phyloP scores from a whole-genome alignment of 2,329 filamentous ascomycete species.

The Paecilomyces niveus region DNA sequence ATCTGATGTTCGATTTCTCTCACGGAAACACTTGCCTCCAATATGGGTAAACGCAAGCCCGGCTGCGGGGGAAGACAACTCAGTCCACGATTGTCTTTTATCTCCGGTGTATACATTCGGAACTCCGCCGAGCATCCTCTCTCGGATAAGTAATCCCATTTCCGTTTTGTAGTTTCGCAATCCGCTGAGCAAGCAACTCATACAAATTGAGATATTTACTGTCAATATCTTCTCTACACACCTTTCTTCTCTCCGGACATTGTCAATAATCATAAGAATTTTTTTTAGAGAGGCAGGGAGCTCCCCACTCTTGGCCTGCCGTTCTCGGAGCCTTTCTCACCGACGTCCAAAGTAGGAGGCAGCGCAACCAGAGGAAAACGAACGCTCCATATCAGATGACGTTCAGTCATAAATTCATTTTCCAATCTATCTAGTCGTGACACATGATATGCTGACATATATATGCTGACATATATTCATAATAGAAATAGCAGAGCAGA shows the following conservation, averaged over 20 bases:
- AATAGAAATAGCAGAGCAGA: not conserved
- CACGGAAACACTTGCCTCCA: not conserved
- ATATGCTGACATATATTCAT: not conserved
- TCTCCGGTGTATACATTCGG: not conserved
- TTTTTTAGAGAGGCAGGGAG: not conserved
- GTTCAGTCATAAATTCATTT: not conserved
- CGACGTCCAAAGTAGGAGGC: not conserved
- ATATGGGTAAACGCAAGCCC: not conserved
- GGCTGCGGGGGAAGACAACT: not conserved
- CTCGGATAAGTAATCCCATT: not conserved
- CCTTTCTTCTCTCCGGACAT: too few species aligned
- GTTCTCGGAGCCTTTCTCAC: not conserved
- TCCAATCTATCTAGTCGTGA: not conserved
- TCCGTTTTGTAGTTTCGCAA: too few species aligned
- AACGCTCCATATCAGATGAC: too few species aligned
- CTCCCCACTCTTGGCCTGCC: not conserved
- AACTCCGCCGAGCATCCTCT: not conserved
- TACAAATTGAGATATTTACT: too few species aligned
- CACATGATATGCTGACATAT: not conserved
- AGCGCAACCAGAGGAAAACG: too few species aligned
- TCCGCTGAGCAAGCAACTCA: too few species aligned
- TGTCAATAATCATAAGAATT: too few species aligned
- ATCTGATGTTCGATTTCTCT: not conserved
- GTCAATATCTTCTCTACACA: too few species aligned
- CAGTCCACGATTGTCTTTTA: not conserved